Conservation (phyloP, 2,329 filamentous ascomycete species). For the Claviceps humidiphila region DNA sequence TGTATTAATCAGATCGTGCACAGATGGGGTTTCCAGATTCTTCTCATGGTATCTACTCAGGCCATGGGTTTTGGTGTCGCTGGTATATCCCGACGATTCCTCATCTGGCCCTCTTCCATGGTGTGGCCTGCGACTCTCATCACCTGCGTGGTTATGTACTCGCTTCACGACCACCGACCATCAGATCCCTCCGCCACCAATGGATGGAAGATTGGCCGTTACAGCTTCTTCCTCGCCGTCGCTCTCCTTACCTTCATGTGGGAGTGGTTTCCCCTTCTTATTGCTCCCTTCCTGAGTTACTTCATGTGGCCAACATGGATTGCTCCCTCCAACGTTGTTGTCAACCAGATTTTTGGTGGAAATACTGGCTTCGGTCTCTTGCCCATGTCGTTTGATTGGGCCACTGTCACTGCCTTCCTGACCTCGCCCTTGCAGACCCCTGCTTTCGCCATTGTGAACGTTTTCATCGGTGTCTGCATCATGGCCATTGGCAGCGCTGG, state of each 20-base stretch:
- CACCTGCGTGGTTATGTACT: conserved; percentile 49
- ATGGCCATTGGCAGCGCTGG: conserved; percentile 37
- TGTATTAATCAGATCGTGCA: neutral
- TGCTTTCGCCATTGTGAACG: conserved; percentile 47
- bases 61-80: conserved; percentile 52
- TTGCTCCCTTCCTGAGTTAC: conserved; percentile 44
- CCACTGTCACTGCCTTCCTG: conserved; percentile 42
- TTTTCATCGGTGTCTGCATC: conserved; percentile 38
- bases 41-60: conserved; percentile 47
- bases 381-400: conserved; percentile 56
- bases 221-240: conserved; percentile 42
- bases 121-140: conserved; percentile 50
- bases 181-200: conserved; percentile 37
- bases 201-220: conserved; percentile 46
- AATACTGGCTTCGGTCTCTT: conserved; percentile 47
- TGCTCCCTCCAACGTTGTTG: conserved; percentile 42
- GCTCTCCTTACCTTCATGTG: conserved; percentile 37
- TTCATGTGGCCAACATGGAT: conserved; percentile 52
- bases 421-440: conserved; percentile 45
- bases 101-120: conserved; percentile 49
- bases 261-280: conserved; percentile 46
- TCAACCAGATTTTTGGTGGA: conserved; percentile 55
- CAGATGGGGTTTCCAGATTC: conserved; percentile 39
- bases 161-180: conserved; percentile 46
- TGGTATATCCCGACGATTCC: conserved; percentile 43